Evolutionary conservation across 257 asterid species (phyloP), one percentile per base, ranked within the genome.

Genomic region (Prunella vulgaris): DNA sequence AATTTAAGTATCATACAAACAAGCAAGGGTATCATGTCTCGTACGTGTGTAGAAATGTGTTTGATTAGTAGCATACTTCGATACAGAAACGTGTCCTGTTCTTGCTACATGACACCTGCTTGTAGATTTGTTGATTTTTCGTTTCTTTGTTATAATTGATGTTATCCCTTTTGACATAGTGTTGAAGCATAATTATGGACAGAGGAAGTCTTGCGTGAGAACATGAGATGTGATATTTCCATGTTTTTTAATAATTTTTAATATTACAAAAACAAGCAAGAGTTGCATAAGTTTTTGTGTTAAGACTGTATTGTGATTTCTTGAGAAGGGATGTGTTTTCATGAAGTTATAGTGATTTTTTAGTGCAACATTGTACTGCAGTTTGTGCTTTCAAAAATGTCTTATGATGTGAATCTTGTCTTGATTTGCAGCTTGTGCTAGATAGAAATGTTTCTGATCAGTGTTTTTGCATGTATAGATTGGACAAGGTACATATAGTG

Each of bases 401-500:
- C 3, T 46, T 44, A 4, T 44, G 7, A 44, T 51, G 57, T 51
- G 25, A 20, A 17, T 51, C 0, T 51, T 51, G 58, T 51, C 27
- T 17, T 51, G 58, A 14, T 44, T 44, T 46, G 53, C 5, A 46
- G 21, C 21, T 46, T n/a, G 8, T 52, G 8, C 18, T 52, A 9
- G 14, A 18, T 52, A 8, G 28, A 52, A 18, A 52, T 49, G 22
- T 17, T 13, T 28, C 42, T 60, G 7, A 60, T 33, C n/a, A 28
- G 42, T 0, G 14, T n/a, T 46, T 33, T 33, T 40, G 27, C 40
- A 5, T 76, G 18, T 68, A 37, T 59, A 94, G 97, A 94, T 94
- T 75, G 99, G 99, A 63, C 96, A 91, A 82, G 99, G 99, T 18
- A 91, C 99, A 20, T 94, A 94, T 62, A 94, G 99, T 74, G 84